These are phyloP conservation scores for Amauroascus verrucosus DNA, from an alignment of 2,329 filamentous ascomycete genomes.

Conservation along the genomic window DNA sequence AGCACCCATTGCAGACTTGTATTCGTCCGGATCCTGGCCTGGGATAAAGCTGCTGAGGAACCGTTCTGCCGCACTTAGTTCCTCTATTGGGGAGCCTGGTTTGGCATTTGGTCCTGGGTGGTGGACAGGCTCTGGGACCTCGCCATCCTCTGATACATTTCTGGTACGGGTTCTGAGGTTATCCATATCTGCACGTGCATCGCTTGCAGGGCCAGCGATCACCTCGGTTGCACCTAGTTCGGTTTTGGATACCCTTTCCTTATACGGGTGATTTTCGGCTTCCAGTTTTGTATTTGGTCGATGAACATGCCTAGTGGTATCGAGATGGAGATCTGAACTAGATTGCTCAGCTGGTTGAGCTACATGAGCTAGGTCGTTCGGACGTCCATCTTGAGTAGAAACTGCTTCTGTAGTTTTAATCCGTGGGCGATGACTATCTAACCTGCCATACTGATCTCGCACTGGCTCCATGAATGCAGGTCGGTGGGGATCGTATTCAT, in stretches of 20 bases:
- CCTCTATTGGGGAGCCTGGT: slow-evolving; percentile 18
- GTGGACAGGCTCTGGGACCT: slow-evolving; percentile 21
- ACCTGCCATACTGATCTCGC: slow-evolving; percentile 13
- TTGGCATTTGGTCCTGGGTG: slow-evolving; percentile 9
- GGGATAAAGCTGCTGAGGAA: slow-evolving; percentile 31
- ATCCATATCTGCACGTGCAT: not conserved
- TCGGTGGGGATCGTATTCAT: slow-evolving; percentile 42
- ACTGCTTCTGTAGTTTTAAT: not conserved
- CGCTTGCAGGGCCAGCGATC: not conserved
- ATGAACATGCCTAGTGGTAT: not conserved
- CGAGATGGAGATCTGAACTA: not conserved
- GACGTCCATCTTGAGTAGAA: not conserved
- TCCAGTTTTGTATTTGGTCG: not conserved
- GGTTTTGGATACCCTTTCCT: not conserved
- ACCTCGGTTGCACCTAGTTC: not conserved
- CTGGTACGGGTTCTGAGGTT: slow-evolving; percentile 15
- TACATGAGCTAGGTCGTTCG: not conserved
- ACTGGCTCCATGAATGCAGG: slow-evolving; percentile 25
- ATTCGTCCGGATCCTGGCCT: slow-evolving; percentile 15
- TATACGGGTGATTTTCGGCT: not conserved
- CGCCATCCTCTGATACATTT: slow-evolving; percentile 31
- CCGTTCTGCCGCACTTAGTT: slow-evolving; percentile 29
- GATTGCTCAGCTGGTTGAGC: not conserved
- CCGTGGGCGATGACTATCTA: slow-evolving; percentile 5
- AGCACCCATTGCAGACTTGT: slow-evolving; percentile 7